Base-by-base conservation (phyloP, 2,329 filamentous ascomycete genomes). In the Ophiobolus disseminans region DNA sequence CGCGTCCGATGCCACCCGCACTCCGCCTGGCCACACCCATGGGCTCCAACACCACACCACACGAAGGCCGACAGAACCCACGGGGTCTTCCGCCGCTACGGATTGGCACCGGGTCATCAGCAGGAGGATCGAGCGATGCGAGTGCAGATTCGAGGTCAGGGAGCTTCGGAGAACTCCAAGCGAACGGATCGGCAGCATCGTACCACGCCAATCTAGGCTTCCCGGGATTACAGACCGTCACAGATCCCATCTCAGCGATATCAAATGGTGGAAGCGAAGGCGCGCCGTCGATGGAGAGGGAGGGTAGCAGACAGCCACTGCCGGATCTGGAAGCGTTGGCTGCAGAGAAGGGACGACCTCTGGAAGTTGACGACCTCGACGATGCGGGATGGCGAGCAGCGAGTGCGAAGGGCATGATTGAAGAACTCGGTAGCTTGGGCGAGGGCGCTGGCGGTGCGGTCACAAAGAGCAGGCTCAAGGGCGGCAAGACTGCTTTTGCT, bases 371-470 rank as follows among this genome's bases (percentile, higher is more conserved):
- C 64, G 93, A 97, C 60, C 77, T 99, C 39, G 93, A 97, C 68
- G 92, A 97, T 65, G 90, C 96, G 55, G 91, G 91, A 16, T 99
- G 94, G 94, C 86, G 89, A 69, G 92, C 95, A 41, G 94, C 93
- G 9, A 96, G 91, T 68, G 84, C 89, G 72, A 90, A 96, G 69
- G 89, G 90, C 59, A 85, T 91, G 63, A 95, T 99, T 54, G 80
- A 89, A 40, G 91, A 99, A 74, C 77, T 96, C 21, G 94, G 93
- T 21, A 91, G 89, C 66, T 77, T 99, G 32, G 94, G 94, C 48
- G 94, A 99, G 73, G 94, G 94, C 62, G 94, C 94, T 38, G 94
- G 94, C 57, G 94, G 94, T 69, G 94, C 94, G 5, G 94, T 99
- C 40, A 99, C 93, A 19, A 86, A 88, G 66, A 96, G 91, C 73